Conservation (phyloP, 208 protist species). For the Leishmania braziliensis region DNA sequence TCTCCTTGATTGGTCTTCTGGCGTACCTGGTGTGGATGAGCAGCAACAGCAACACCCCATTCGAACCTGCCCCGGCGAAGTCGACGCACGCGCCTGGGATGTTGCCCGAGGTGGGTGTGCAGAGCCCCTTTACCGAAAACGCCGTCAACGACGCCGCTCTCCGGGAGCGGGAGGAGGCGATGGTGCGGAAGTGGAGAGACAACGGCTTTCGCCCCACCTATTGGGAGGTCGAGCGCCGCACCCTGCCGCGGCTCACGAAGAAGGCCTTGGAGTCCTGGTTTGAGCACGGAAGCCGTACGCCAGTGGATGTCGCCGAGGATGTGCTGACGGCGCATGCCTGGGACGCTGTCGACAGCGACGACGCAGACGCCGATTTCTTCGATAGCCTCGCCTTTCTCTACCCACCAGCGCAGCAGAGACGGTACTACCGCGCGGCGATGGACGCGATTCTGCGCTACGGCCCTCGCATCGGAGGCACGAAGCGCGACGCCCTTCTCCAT, state of each 20-base stretch:
- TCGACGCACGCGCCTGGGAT: background rate
- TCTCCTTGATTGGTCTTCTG: background rate
- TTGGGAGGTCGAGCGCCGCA: conserved; percentile 21
- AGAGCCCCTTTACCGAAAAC: background rate
- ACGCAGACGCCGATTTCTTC: conserved; percentile 22
- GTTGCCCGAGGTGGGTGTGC: too few relatives aligned
- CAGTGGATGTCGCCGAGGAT: conserved; percentile 8
- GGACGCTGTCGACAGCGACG: background rate
- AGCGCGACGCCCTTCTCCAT: conserved; percentile 33
- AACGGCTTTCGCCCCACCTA: conserved; percentile 24
- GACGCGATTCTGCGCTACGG: conserved; percentile 50
- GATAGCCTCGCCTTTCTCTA: conserved; percentile 37
- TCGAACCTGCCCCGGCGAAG: background rate
- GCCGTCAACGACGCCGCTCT: background rate
- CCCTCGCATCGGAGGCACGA: conserved; percentile 46
- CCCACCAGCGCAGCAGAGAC: conserved; percentile 40
- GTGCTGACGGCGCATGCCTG: conserved; percentile 12
- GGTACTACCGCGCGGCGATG: conserved; percentile 30
- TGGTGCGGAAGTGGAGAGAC: background rate
- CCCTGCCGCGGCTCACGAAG: conserved; percentile 15
- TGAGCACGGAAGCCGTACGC: background rate
- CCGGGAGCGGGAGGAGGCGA: background rate
- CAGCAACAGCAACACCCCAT: background rate
- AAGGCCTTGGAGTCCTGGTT: conserved; percentile 14
- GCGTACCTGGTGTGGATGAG: background rate